Conservation (phyloP, 2,329 filamentous ascomycete genomes). For the Exophiala alcalophila region DNA sequence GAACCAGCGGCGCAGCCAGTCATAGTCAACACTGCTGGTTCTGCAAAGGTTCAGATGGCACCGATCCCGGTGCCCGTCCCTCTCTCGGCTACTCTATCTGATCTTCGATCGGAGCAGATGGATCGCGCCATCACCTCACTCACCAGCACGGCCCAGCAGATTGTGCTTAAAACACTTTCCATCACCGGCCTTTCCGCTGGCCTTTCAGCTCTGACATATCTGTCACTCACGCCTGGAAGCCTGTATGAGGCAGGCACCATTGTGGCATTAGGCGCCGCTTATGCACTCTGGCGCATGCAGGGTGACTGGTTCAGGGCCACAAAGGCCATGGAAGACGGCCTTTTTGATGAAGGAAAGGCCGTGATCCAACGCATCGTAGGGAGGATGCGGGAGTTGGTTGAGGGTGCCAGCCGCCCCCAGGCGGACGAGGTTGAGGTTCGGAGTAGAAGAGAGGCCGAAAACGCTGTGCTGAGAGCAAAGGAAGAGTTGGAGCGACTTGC, state of each 20-base stretch:
- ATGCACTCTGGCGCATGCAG: constrained; percentile 57
- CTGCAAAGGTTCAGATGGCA: constrained; percentile 19
- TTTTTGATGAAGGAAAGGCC: constrained; percentile 57
- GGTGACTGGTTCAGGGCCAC: constrained; percentile 57
- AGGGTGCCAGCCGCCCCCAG: constrained; percentile 41
- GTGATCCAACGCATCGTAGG: constrained; percentile 55
- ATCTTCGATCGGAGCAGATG: constrained; percentile 65
- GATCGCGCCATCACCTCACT: constrained; percentile 66
- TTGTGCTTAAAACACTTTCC: constrained; percentile 71
- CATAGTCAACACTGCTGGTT: constrained; percentile 29
- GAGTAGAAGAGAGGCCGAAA: constrained; percentile 41
- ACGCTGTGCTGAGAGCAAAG: constrained; percentile 47
- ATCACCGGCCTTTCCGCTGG: constrained; percentile 58
- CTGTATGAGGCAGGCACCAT: constrained; percentile 59
- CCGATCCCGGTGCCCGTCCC: constrained; percentile 35
- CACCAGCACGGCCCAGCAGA: constrained; percentile 68
- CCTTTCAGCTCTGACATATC: constrained; percentile 55
- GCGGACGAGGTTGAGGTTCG: constrained; percentile 35
- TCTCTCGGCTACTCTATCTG: constrained; percentile 75
- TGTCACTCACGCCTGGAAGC: constrained; percentile 51
- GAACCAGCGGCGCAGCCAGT: constrained; percentile 16
- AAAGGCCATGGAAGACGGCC: constrained; percentile 50
- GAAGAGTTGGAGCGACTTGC: constrained; percentile 40
- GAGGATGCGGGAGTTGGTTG: constrained; percentile 47
- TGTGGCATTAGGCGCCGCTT: constrained; percentile 58